A percentile compares a stretch with the other conserved stretches of the same genome.
Conservation (phyloP, 441 rosid genomes). For the Gossypium schwendimanii region DNA sequence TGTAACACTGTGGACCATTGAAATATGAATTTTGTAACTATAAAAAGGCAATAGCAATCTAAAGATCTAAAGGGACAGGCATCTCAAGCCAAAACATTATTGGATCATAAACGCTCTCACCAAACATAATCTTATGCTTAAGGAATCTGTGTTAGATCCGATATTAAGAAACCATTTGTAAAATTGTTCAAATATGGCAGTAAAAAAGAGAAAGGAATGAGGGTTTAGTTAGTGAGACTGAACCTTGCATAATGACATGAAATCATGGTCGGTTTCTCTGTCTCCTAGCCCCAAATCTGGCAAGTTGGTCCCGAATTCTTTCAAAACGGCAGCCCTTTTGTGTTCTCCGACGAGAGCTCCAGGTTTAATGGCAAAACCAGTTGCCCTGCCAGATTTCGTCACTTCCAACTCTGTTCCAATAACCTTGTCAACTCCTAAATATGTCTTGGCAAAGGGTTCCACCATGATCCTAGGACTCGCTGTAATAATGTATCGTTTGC, state of each 20-base stretch:
- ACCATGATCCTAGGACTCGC: conserved; percentile 49
- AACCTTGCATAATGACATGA: conserved; percentile 90
- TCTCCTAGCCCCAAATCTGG: conserved; percentile 86
- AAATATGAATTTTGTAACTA: neutral
- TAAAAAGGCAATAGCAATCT: neutral
- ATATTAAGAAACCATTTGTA: neutral
- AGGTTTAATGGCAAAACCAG: conserved; percentile 61
- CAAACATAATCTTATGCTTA: conserved; percentile 11
- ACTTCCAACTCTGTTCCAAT: conserved; percentile 71
- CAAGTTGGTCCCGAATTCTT: conserved; percentile 51
- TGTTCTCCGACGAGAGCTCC: conserved; percentile 57
- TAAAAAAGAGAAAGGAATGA: neutral
- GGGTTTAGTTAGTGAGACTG: neutral
- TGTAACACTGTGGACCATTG: neutral
- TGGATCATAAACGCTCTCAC: conserved; percentile 22
- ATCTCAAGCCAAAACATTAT: neutral
- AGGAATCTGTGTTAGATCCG: neutral
- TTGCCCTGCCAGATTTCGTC: conserved; percentile 57
- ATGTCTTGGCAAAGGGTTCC: conserved; percentile 67
- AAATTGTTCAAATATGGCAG: neutral
- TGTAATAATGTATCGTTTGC: conserved; percentile 58
- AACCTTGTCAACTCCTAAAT: conserved; percentile 70
- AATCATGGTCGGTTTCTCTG: conserved; percentile 55
- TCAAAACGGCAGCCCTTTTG: conserved; percentile 54
- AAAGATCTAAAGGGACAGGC: neutral